Evolutionary conservation across 2,329 filamentous ascomycete genomes (phyloP), one percentile per base, ranked within the genome.

Genomic region (Ceratocystis destructans): DNA sequence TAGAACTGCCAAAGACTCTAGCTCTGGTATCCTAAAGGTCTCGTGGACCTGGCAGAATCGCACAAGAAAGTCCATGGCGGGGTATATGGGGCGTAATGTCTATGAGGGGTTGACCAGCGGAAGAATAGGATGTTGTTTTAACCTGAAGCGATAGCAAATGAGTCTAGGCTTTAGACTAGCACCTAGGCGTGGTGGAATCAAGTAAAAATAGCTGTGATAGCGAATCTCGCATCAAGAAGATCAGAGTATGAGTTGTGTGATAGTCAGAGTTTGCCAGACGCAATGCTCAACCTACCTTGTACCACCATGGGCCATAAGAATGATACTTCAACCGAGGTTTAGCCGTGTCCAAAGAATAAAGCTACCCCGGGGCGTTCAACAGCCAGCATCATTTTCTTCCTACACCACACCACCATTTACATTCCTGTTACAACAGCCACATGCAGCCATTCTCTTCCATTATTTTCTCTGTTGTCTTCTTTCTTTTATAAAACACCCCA

Each of bases 31-130:
- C 48, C 93, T 87, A 74, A 99, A 99, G n/a, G 84, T 87, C 78
- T 96, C 90, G 75, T 97, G 92, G 67, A 83, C 80, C 76, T 97
- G 94, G 57, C 87, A 88, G 74, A 97, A 91, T 71, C 93, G 89
- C 70, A 99, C 86, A 68, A 99, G 82, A 73, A 89, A 97, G 69
- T 95, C 84, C 84, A 86, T 85, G 44, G 17, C 33, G 22, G 48
- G 48, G 37, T 41, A 3, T 41, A n/a, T n/a, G 37, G 37, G 37
- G 37, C 10, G 10, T 41, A 15, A 15, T 41, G 37, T 41, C 10
- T 41, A 41, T 41, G 37, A 41, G 37, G 37, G 37, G 37, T 41
- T 41, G 37, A 12, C 10, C 37, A 41, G 4, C 10, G 37, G 10
- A 41, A 41, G 37, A 41, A 41, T 41, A 15, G 37, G 37, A 41